phyloP scores from a whole-genome alignment of 768 basidiomycete species.

The Cyclocybe cylindracea region DNA sequence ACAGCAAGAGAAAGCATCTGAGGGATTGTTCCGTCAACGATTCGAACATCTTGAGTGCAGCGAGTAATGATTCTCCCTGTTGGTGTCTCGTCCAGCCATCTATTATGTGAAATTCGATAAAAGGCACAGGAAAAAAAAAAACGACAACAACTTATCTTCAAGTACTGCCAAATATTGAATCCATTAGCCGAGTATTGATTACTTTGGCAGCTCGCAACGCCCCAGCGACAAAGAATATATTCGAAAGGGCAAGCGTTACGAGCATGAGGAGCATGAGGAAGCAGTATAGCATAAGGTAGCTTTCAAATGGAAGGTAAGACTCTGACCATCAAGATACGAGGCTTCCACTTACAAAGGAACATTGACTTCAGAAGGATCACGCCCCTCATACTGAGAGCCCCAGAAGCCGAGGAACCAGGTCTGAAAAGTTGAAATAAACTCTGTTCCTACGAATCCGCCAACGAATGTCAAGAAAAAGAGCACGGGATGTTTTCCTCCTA shows the following conservation, averaged over 20 bases:
- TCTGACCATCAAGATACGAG: slow-evolving; percentile 4
- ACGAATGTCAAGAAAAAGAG: slow-evolving; percentile 33
- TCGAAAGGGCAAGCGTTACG: slow-evolving; percentile 3
- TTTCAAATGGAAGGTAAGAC: slow-evolving; percentile 15
- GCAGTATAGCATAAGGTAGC: slow-evolving; percentile 45
- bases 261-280: slow-evolving; percentile 8
- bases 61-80: slow-evolving; percentile 16
- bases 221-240: slow-evolving; percentile 28
- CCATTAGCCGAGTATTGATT: slow-evolving; percentile 13
- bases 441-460: slow-evolving; percentile 22
- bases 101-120: slow-evolving; percentile 17
- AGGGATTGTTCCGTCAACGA: slow-evolving; percentile 46
- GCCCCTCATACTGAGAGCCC: slow-evolving; percentile 43
- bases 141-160: slow-evolving; percentile 7
- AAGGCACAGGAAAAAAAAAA: background rate
- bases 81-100: slow-evolving; percentile 30
- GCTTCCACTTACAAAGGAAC: slow-evolving; percentile 34
- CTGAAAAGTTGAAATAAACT: slow-evolving; percentile 29
- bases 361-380: slow-evolving; percentile 31
- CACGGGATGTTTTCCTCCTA: slow-evolving; percentile 35
- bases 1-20: slow-evolving; percentile 24
- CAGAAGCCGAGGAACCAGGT: slow-evolving; percentile 47
- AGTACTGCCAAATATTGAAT: slow-evolving; percentile 16
- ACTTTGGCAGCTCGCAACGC: slow-evolving; percentile 32
- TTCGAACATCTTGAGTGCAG: slow-evolving; percentile 25